These are phyloP conservation scores for Phanerochaete sordida DNA, from an alignment of 768 basidiomycete genomes.

Conservation along the genomic window DNA sequence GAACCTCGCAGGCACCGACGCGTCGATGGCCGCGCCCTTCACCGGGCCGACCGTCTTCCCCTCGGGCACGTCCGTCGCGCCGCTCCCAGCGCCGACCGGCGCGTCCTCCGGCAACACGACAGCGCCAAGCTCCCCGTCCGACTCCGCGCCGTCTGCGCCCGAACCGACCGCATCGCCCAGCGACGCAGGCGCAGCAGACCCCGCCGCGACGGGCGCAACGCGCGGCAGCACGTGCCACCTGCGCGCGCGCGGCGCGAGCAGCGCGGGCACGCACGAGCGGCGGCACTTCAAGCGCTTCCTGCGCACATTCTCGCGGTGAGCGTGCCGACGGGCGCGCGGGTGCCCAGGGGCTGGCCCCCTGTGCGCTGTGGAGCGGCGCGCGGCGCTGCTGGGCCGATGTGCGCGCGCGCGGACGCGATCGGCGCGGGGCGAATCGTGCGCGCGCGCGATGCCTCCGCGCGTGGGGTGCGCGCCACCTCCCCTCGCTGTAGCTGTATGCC, in stretches of 20 bases:
- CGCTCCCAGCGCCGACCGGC: slow-evolving; percentile 2
- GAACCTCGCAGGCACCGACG: slow-evolving; percentile 18
- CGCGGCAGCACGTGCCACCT: slow-evolving; percentile 12
- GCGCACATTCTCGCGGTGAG: slow-evolving; percentile 9
- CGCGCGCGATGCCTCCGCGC: background rate
- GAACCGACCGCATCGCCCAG: background rate
- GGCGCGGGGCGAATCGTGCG: slow-evolving; percentile 6
- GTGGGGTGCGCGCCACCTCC: slow-evolving; percentile 11
- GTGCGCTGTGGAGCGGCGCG: background rate
- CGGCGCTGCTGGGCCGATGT: background rate
- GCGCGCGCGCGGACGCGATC: slow-evolving; percentile 6
- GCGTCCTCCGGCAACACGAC: too few species aligned
- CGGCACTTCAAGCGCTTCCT: slow-evolving; percentile 18
- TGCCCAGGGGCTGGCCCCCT: background rate
- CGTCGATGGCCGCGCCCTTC: slow-evolving; percentile 9
- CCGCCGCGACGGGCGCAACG: background rate
- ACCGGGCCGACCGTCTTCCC: slow-evolving; percentile 16
- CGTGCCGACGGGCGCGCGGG: background rate
- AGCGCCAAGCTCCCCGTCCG: too few species aligned
- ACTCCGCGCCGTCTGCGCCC: background rate
- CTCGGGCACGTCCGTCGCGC: slow-evolving; percentile 11
- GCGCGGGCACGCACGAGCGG: slow-evolving; percentile 1
- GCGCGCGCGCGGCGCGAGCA: slow-evolving; percentile 3
- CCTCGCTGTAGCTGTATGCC: too few species aligned
- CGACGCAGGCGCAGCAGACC: background rate